Conservation (phyloP, 2,329 filamentous ascomycete genomes). For the Westerdykella sp. region DNA sequence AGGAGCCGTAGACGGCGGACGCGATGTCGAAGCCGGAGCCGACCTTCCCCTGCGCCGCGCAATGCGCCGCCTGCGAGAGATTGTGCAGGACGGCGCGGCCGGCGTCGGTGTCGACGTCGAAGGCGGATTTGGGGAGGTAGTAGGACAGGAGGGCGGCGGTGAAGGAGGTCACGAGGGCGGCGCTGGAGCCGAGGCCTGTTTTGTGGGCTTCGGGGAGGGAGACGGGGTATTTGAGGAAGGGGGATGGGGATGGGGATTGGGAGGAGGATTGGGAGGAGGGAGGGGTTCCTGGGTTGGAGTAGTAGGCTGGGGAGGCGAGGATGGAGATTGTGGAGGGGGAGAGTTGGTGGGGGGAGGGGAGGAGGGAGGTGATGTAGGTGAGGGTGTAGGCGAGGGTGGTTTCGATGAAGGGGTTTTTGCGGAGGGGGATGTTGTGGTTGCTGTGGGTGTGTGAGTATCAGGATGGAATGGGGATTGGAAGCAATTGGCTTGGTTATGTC, state of each 20-base stretch:
- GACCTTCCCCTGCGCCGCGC: slow-evolving; percentile 92
- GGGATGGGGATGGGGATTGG: slow-evolving; percentile 30
- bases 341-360: slow-evolving; percentile 47
- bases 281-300: slow-evolving; percentile 53
- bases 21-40: slow-evolving; percentile 95
- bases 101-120: slow-evolving; percentile 51
- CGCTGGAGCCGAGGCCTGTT: slow-evolving; percentile 90
- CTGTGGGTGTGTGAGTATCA: slow-evolving; percentile 9
- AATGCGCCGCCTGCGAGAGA: slow-evolving; percentile 87
- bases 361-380: slow-evolving; percentile 63
- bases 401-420: slow-evolving; percentile 81
- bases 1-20: slow-evolving; percentile 85
- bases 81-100: slow-evolving; percentile 71
- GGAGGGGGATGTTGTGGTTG: slow-evolving; percentile 39
- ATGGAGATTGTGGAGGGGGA: slow-evolving; percentile 72
- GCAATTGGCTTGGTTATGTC: neutral
- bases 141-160: slow-evolving; percentile 70
- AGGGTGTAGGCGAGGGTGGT: slow-evolving; percentile 82
- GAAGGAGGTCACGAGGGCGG: slow-evolving; percentile 84
- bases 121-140: slow-evolving; percentile 55
- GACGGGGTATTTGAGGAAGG: slow-evolving; percentile 74
- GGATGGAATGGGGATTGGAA: neutral
- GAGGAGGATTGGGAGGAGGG: slow-evolving; percentile 4
- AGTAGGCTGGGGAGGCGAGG: slow-evolving; percentile 94
- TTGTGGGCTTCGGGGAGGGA: slow-evolving; percentile 78